Evolutionary conservation across 352 stramenopile species (phyloP).

Genomic region (Phytophthora brassicae): DNA sequence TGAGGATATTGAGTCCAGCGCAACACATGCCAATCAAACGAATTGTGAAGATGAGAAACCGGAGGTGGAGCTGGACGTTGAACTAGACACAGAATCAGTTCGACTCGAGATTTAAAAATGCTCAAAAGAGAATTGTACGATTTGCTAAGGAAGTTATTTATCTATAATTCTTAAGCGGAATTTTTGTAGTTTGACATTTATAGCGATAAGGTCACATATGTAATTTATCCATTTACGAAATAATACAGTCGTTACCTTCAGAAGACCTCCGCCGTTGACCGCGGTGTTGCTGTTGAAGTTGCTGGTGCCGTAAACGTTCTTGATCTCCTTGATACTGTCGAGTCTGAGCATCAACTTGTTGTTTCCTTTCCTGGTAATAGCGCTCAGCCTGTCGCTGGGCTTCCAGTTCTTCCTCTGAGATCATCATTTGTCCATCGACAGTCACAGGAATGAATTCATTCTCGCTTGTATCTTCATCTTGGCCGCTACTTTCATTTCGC

Average conservation of each 20-base stretch:
- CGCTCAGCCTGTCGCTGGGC: conserved; percentile 64
- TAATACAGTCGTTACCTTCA: conserved; percentile 42
- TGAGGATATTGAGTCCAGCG: conserved; percentile 38
- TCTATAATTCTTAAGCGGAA: conserved; percentile 33
- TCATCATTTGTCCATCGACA: conserved; percentile 52
- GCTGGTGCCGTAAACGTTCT: conserved; percentile 25
- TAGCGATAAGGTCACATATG: no score
- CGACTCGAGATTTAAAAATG: conserved; percentile 60
- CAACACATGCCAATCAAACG: conserved; percentile 23
- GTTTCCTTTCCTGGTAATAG: conserved; percentile 79
- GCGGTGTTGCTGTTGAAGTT: conserved; percentile 36
- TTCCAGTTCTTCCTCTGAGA: conserved; percentile 68
- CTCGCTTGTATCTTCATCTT: conserved; percentile 27
- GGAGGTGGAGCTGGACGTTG: conserved; percentile 47
- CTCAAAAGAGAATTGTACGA: conserved; percentile 18
- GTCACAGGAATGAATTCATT: conserved; percentile 45
- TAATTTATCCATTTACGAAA: no score
- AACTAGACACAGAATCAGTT: conserved; percentile 37
- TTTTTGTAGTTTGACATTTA: no score
- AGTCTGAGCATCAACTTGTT: conserved; percentile 44
- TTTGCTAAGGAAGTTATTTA: conserved; percentile 31
- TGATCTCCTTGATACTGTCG: conserved; percentile 41
- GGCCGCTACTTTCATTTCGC: conserved; percentile 21
- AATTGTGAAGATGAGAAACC: conserved; percentile 50
- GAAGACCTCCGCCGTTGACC: conserved; percentile 15